Evolutionary conservation across 139 green algal genomes (phyloP).

Genomic region (Chlorella sp.): DNA sequence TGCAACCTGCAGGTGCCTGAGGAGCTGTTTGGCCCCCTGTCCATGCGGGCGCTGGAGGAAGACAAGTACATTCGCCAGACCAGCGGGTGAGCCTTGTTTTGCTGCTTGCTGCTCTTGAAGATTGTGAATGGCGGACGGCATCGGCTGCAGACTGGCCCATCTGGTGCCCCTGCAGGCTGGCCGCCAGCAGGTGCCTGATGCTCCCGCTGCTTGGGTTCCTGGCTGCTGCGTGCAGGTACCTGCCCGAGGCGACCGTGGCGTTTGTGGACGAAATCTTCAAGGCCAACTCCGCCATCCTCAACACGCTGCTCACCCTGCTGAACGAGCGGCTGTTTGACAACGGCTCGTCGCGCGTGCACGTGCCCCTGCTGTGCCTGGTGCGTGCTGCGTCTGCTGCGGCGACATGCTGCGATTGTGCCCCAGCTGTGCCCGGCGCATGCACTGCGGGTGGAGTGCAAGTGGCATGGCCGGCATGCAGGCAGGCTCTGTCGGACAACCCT

Average conservation of each 20-base stretch:
- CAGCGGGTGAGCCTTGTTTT: conserved; percentile 63
- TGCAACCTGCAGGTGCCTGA: conserved; percentile 70
- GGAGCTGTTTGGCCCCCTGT: conserved; percentile 95
- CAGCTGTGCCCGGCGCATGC: conserved; percentile 76
- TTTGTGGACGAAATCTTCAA: conserved; percentile 97
- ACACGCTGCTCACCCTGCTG: conserved; percentile 94
- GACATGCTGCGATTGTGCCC: conserved; percentile 59
- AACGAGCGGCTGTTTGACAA: conserved; percentile 99
- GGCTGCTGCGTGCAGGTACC: conserved; percentile 72
- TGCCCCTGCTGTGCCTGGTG: conserved; percentile 80
- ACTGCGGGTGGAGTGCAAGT: neutral
- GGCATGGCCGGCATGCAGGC: too few relatives aligned
- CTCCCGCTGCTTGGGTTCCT: neutral
- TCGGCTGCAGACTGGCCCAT: neutral
- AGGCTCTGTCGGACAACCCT: too few relatives aligned
- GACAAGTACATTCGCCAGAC: conserved; percentile 91
- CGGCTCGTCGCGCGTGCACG: conserved; percentile 72
- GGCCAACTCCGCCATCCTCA: conserved; percentile 97
- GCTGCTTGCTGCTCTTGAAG: neutral
- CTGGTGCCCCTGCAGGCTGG: neutral
- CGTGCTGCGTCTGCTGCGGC: conserved; percentile 27
- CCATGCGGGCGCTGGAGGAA: conserved; percentile 88
- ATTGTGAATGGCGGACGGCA: neutral
- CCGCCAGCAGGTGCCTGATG: neutral
- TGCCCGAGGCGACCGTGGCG: conserved; percentile 88